Evolutionary conservation across 2,329 filamentous ascomycete species (phyloP).

Genomic region (Pseudogymnoascus sp.): DNA sequence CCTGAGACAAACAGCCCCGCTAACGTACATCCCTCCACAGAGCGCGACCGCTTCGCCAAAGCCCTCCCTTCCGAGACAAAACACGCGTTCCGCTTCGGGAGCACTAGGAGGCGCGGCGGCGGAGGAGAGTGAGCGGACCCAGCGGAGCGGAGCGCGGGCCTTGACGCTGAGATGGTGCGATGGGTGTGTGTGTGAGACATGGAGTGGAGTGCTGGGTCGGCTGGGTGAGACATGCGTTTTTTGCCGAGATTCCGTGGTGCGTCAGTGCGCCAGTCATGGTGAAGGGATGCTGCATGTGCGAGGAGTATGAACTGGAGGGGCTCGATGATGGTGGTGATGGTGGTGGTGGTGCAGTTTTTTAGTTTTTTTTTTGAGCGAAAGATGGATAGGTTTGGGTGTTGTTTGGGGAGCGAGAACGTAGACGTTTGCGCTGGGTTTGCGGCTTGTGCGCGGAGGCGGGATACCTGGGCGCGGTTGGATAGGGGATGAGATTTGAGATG

Average conservation of each 20-base stretch:
- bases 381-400: background rate
- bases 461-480: background rate
- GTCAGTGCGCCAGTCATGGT: background rate
- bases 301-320: too few relatives aligned
- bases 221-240: background rate
- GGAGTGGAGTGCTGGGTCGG: background rate
- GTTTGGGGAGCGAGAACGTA: background rate
- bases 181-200: background rate
- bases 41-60: slow-evolving; percentile 9
- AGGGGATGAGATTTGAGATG: background rate
- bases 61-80: slow-evolving; percentile 5
- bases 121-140: background rate
- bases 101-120: background rate
- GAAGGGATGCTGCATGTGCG: background rate
- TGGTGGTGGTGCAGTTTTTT: too few relatives aligned
- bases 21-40: background rate
- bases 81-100: slow-evolving; percentile 4
- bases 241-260: too few relatives aligned
- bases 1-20: background rate
- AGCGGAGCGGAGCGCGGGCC: too few relatives aligned
- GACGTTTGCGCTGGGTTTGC: background rate
- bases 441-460: background rate
- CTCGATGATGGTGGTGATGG: background rate
- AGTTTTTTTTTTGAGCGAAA: background rate
- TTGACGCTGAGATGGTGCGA: too few relatives aligned